Conservation (phyloP, 202 grass and related monocot species). For the Carex arenaria region DNA sequence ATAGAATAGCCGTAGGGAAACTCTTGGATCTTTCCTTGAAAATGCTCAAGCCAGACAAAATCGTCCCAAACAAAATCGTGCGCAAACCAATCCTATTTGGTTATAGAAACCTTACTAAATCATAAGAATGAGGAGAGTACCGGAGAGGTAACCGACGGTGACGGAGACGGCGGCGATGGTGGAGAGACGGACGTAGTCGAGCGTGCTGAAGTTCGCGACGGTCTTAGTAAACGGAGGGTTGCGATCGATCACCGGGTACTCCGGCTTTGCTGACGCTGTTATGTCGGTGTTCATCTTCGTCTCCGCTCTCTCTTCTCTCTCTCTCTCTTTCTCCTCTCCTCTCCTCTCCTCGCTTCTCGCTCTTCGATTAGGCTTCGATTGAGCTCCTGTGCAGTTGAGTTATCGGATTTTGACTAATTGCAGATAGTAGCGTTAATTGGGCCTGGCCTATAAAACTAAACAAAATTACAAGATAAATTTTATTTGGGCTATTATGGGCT, state of each 20-base stretch:
- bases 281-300: constrained; percentile 85
- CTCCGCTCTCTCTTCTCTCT: neutral
- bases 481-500: neutral
- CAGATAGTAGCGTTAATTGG: neutral
- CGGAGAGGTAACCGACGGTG: constrained; percentile 91
- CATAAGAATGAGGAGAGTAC: constrained; percentile 11
- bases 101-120: neutral
- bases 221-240: constrained; percentile 93
- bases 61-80: neutral
- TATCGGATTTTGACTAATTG: neutral
- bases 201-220: constrained; percentile 82
- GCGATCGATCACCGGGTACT: constrained; percentile 88
- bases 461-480: neutral
- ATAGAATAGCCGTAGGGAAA: neutral
- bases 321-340: neutral
- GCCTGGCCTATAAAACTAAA: neutral
- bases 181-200: constrained; percentile 90
- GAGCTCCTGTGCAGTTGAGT: neutral
- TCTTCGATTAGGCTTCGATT: neutral
- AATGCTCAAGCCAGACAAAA: neutral
- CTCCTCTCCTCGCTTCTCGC: neutral
- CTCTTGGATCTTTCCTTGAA: neutral
- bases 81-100: neutral
- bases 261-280: constrained; percentile 75
- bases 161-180: constrained; percentile 88